phyloP scores from a whole-genome alignment of 768 basidiomycete species.

The Gymnopilus junonius region DNA sequence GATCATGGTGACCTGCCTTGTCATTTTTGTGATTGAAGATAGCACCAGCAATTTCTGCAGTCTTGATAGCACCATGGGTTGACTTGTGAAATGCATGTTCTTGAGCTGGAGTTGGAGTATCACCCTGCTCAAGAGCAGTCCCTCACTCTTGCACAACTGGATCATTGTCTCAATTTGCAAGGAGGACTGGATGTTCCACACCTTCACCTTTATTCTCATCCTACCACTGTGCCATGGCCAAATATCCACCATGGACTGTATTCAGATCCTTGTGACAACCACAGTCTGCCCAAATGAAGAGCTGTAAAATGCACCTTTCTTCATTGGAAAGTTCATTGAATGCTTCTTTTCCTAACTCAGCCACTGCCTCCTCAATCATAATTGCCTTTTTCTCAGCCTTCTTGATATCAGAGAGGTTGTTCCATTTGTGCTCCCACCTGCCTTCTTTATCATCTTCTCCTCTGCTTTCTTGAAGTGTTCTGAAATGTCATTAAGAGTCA shows the following conservation, averaged over 20 bases:
- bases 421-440: conserved; percentile 21
- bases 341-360: neutral
- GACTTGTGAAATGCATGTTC: conserved; percentile 6
- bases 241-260: too few species aligned
- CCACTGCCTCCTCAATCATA: neutral
- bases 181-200: conserved; percentile 29
- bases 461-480: conserved; percentile 3
- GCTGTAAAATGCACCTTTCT: conserved; percentile 9
- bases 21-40: conserved; percentile 38
- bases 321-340: conserved; percentile 9
- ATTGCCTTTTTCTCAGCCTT: too few species aligned
- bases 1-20: conserved; percentile 38
- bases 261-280: too few species aligned
- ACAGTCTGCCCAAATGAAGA: conserved; percentile 33
- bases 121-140: neutral
- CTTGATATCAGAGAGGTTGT: conserved; percentile 4
- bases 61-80: conserved; percentile 8
- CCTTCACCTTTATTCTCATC: too few species aligned
- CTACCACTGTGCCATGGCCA: too few species aligned
- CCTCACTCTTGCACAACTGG: too few species aligned
- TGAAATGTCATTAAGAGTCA: conserved; percentile 9
- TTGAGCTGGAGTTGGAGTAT: neutral
- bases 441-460: conserved; percentile 15
- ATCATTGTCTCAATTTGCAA: conserved; percentile 34
- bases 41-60: conserved; percentile 24